These are phyloP conservation scores for Gilbertella persicaria DNA, from an alignment of 371 early-diverging fungal genomes.

Conservation along the genomic window DNA sequence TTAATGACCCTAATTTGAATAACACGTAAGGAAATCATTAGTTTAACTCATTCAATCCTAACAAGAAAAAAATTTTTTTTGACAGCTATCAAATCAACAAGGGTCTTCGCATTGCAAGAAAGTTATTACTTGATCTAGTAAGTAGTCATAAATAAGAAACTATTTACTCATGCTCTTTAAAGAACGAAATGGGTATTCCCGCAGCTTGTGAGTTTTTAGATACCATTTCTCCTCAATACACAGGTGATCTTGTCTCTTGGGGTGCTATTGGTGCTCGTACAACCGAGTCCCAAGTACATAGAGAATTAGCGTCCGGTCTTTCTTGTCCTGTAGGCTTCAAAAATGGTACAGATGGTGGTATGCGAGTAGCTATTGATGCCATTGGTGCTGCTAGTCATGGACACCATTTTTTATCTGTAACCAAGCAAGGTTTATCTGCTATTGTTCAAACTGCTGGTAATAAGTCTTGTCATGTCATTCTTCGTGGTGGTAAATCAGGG, in stretches of 20 bases:
- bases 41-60: no score
- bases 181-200: conserved; percentile 84
- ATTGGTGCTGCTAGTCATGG: conserved; percentile 84
- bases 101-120: conserved; percentile 84
- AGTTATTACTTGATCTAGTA: conserved; percentile 68
- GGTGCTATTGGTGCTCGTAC: conserved; percentile 96
- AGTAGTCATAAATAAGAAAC: conserved; percentile 15
- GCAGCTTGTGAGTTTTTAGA: conserved; percentile 90
- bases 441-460: conserved; percentile 87
- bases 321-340: conserved; percentile 97
- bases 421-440: conserved; percentile 90
- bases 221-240: conserved; percentile 93
- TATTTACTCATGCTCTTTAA: not conserved
- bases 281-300: conserved; percentile 90
- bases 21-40: not conserved
- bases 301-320: conserved; percentile 92
- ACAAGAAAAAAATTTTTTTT: no score
- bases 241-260: conserved; percentile 92
- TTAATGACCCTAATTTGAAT: conserved; percentile 72
- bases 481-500: conserved; percentile 84
- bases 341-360: conserved; percentile 91
- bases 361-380: conserved; percentile 87
- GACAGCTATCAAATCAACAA: conserved; percentile 84
- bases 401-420: conserved; percentile 94
- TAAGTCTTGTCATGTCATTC: conserved; percentile 76